These are phyloP conservation scores for Tuber indicum DNA, from an alignment of 495 filamentous ascomycete genomes.

Conservation along the genomic window DNA sequence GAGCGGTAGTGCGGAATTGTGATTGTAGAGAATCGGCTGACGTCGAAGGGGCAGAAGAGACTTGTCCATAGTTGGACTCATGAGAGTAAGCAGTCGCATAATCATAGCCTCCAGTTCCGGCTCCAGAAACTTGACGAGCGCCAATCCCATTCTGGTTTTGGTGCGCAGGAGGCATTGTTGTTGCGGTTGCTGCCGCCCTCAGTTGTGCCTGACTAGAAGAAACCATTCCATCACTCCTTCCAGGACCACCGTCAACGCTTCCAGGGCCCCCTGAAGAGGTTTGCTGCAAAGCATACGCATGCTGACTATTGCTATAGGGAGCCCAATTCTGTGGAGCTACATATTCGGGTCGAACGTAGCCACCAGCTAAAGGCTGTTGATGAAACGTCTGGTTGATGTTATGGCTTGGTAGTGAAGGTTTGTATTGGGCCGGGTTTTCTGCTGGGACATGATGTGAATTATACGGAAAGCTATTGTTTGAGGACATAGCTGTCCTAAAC, in stretches of 20 bases:
- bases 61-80: not conserved
- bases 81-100: slow-evolving; percentile 1
- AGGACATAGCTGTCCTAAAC: not conserved
- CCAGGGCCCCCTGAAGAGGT: not conserved
- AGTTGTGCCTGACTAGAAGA: not conserved
- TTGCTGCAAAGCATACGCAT: not conserved
- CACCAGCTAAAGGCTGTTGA: not conserved
- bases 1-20: not conserved
- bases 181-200: not conserved
- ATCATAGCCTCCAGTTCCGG: not conserved
- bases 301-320: not conserved
- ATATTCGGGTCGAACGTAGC: not conserved
- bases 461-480: not conserved
- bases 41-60: not conserved
- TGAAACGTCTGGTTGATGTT: slow-evolving; percentile 2
- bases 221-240: not conserved
- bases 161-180: not conserved
- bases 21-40: not conserved
- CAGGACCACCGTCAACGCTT: not conserved
- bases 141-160: not conserved
- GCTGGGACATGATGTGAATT: not conserved
- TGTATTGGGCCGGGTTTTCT: not conserved
- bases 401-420: slow-evolving; percentile 3
- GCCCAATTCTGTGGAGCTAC: slow-evolving; percentile 3
- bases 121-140: not conserved